Conservation (phyloP, 768 basidiomycete genomes). For the Auricularia cornea region DNA sequence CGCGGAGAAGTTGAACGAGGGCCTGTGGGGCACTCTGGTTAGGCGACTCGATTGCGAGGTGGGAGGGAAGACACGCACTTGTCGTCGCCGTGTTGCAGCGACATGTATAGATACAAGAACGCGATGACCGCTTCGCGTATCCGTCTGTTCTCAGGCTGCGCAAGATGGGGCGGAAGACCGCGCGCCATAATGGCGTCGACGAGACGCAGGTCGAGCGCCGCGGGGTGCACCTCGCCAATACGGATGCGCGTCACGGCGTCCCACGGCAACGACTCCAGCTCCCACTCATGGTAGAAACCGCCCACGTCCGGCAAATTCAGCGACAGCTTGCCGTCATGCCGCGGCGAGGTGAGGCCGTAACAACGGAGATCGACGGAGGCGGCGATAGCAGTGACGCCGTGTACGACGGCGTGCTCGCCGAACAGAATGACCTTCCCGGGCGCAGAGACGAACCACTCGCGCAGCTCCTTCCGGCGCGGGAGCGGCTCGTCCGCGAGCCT, state of each 20-base stretch:
- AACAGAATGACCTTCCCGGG: constrained; percentile 98
- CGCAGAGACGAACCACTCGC: constrained; percentile 84
- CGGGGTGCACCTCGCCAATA: constrained; percentile 47
- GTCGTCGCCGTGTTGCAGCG: constrained; percentile 44
- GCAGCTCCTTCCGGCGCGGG: constrained; percentile 22
- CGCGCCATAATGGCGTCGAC: constrained; percentile 57
- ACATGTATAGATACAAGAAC: constrained; percentile 93
- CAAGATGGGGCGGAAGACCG: constrained; percentile 27
- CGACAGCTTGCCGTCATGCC: constrained; percentile 62
- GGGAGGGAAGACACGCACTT: constrained; percentile 37
- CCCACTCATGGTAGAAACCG: constrained; percentile 74
- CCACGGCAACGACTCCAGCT: constrained; percentile 70
- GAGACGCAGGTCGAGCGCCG: constrained; percentile 63
- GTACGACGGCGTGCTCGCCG: constrained; percentile 97
- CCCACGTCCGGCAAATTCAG: constrained; percentile 75
- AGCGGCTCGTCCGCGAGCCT: constrained; percentile 11
- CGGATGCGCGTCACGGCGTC: constrained; percentile 49
- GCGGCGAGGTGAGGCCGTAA: constrained; percentile 74
- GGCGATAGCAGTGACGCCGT: constrained; percentile 95
- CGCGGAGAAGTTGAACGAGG: constrained; percentile 68
- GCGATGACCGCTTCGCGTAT: constrained; percentile 49
- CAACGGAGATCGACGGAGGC: constrained; percentile 94
- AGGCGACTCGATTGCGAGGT: constrained; percentile 5
- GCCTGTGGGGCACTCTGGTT: constrained; percentile 34
- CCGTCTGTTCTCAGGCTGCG: constrained; percentile 22